Conservation (phyloP, 371 early-diverging fungal genomes). For the Massospora cicadina region DNA sequence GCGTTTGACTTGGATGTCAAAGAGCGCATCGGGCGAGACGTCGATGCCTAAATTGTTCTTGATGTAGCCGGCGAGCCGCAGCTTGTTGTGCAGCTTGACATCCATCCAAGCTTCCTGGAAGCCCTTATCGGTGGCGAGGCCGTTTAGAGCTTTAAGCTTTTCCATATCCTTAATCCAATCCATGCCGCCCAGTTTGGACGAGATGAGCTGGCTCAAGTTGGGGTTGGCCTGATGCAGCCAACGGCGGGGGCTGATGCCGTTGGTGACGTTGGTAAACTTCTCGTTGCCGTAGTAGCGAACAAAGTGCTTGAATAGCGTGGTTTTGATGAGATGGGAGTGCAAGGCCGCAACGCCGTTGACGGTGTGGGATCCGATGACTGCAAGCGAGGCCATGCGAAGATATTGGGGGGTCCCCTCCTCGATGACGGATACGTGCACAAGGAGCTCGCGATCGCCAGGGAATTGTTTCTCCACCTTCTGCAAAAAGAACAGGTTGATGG, state of each 20-base stretch:
- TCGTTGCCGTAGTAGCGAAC: conserved; percentile 59
- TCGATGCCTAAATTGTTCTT: conserved; percentile 33
- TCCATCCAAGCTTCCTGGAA: conserved; percentile 69
- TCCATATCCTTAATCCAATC: conserved; percentile 56
- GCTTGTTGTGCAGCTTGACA: conserved; percentile 72
- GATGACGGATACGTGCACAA: conserved; percentile 74
- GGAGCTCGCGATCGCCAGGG: conserved; percentile 70
- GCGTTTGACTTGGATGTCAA: conserved; percentile 88
- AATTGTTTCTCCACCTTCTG: conserved; percentile 65
- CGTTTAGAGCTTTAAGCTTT: conserved; percentile 34
- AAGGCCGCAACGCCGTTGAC: conserved; percentile 88
- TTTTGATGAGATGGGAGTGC: conserved; percentile 73
- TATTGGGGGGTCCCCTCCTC: conserved; percentile 73
- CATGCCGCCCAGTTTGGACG: conserved; percentile 44
- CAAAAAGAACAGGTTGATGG: conserved; percentile 86
- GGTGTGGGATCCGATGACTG: conserved; percentile 55
- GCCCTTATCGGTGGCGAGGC: conserved; percentile 30
- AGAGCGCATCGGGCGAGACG: conserved; percentile 66
- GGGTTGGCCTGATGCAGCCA: conserved; percentile 92
- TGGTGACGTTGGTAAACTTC: conserved; percentile 82
- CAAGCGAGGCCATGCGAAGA: conserved; percentile 42
- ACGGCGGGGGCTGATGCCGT: conserved; percentile 80
- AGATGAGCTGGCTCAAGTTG: conserved; percentile 52
- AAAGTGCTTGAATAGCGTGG: conserved; percentile 67
- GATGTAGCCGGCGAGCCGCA: conserved; percentile 64